Conservation (phyloP, 2,329 filamentous ascomycete genomes). For the Ophiostoma triangulosporum region DNA sequence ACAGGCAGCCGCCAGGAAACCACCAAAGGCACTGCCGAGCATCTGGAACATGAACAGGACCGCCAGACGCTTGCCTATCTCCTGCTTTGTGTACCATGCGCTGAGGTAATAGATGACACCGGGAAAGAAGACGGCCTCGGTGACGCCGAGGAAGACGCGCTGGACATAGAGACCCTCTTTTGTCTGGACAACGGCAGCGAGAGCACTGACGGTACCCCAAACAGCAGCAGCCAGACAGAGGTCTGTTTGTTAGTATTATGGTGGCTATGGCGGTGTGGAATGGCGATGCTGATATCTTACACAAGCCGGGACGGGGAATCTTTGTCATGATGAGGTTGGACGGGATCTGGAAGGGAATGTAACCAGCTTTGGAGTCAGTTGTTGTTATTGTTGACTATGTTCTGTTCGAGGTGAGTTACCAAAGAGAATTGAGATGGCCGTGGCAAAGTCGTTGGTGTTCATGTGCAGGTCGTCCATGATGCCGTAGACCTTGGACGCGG, state of each 20-base stretch:
- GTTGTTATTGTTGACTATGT: neutral
- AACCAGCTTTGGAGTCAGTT: conserved; percentile 27
- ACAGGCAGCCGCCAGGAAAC: conserved; percentile 7
- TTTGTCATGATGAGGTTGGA: conserved; percentile 31
- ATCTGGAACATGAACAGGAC: conserved; percentile 6
- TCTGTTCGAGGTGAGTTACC: conserved; percentile 10
- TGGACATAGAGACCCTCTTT: conserved; percentile 33
- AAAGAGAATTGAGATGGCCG: conserved; percentile 46
- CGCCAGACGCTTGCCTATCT: conserved; percentile 8
- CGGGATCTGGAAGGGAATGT: conserved; percentile 50
- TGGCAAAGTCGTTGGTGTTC: conserved; percentile 40
- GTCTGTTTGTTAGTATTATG: conserved; percentile 3
- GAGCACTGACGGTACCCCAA: conserved; percentile 37
- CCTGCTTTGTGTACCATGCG: conserved; percentile 9
- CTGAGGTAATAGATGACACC: conserved; percentile 37
- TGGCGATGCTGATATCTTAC: neutral
- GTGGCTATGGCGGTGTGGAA: neutral
- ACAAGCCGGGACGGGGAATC: conserved; percentile 7
- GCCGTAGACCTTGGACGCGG: conserved; percentile 11
- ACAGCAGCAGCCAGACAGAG: conserved; percentile 43
- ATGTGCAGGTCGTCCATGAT: conserved; percentile 10
- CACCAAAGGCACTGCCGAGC: conserved; percentile 11
- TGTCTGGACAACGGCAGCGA: conserved; percentile 22
- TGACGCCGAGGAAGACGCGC: conserved; percentile 42
- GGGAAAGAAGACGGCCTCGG: conserved; percentile 48